Evolutionary conservation across 2,329 filamentous ascomycete species (phyloP), one percentile per base, ranked within the genome.

Genomic region (Arthrobotrys sinensis): DNA sequence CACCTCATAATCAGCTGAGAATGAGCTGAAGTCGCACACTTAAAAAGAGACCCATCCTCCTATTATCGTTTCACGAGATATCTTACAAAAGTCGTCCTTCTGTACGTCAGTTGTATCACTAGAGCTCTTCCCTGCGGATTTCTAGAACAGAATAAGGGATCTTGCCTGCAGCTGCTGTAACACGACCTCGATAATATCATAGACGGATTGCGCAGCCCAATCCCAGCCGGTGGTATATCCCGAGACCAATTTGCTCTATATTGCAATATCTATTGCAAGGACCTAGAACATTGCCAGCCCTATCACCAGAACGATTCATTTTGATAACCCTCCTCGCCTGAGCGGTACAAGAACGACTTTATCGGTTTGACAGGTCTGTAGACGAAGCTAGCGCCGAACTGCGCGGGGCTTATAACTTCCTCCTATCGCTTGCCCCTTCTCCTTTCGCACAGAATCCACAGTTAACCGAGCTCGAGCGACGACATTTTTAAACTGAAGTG

Each of bases 291-390:
- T 46, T 48, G 24, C 38, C 34, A 36, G 32, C 40, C 24, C 32
- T 53, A 52, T 38, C 34, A 60, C 11, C 55, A 32, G 60, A 62
- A 46, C 28, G 24, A 43, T 50, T 24, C 21, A 28, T 19, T 68
- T 57, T 53, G 64, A 68, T 68, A 55, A 46, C 12, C 8, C 32
- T 62, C 55, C 67, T 70, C 53, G 43, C 57, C 55, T 40, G 57
- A 28, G 52, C 53, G 45, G 38, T 64, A 48, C 52, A 60, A 60
- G 53, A 36, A 28, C 34, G 52, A 71, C 11, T 21, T 52, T 53
- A 65, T 64, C 57, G 10, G 34, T 72, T 66, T 75, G 70, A 75
- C 63, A 75, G 70, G 69, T 73, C n/a, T 21, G 70, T 75, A 67
- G 50, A 67, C 63, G 43, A 67, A 52, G 34, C 19, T 62, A 65